Conservation (phyloP, 179 eudicot genomes). For the Monotropa hypopitys region DNA sequence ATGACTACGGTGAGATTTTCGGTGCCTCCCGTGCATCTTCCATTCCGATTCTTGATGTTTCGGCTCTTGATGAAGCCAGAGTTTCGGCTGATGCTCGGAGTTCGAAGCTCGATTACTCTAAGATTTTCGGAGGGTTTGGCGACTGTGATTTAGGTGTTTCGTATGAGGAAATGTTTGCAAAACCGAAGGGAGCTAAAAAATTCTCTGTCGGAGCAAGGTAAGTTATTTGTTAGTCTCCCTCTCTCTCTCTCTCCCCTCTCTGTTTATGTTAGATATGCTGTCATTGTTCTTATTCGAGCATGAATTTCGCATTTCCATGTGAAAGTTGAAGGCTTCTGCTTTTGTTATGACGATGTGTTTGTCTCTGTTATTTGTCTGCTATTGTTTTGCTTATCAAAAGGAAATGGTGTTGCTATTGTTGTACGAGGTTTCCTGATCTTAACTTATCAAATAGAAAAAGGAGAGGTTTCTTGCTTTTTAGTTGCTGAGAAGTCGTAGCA, state of each 20-base stretch:
- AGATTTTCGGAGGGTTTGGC: constrained; percentile 47
- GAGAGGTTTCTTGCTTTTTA: not conserved
- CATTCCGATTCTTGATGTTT: constrained; percentile 60
- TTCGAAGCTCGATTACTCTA: constrained; percentile 44
- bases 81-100: constrained; percentile 13
- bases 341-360: not conserved
- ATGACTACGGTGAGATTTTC: constrained; percentile 60
- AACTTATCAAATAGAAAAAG: not conserved
- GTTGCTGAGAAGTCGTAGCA: not conserved
- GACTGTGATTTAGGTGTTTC: constrained; percentile 28
- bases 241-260: not conserved
- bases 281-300: not conserved
- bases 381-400: not conserved
- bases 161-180: constrained; percentile 33
- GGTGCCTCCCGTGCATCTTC: constrained; percentile 41
- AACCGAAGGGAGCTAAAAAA: constrained; percentile 19
- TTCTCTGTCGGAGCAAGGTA: constrained; percentile 26
- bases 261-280: not conserved
- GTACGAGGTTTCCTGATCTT: not conserved
- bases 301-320: not conserved
- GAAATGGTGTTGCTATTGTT: not conserved
- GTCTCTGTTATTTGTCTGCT: not conserved
- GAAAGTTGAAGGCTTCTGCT: not conserved
- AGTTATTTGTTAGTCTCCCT: not conserved
- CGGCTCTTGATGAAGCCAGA: constrained; percentile 21